phyloP scores from a whole-genome alignment of 495 filamentous ascomycete species.

The Aspergillus leporis region DNA sequence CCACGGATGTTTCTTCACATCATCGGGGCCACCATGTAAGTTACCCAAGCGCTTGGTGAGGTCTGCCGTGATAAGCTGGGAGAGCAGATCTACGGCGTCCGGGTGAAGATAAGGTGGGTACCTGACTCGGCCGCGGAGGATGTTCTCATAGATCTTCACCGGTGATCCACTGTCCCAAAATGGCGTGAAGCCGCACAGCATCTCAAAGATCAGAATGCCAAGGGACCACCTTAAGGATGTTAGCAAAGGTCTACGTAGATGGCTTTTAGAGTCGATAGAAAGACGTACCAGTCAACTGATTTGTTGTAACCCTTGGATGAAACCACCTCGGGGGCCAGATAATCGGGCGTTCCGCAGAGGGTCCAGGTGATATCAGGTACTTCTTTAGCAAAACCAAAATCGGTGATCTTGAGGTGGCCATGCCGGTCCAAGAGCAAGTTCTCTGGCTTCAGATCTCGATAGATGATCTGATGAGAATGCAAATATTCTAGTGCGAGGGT shows the following conservation, averaged over 20 bases:
- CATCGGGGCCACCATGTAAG: slow-evolving; percentile 84
- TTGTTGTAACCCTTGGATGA: slow-evolving; percentile 98
- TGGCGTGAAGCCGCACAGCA: slow-evolving; percentile 97
- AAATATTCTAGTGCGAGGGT: slow-evolving; percentile 94
- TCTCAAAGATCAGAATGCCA: slow-evolving; percentile 98
- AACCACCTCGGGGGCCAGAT: slow-evolving; percentile 95
- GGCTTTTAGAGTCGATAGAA: not conserved
- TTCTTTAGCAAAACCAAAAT: slow-evolving; percentile 98
- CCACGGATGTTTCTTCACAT: slow-evolving; percentile 95
- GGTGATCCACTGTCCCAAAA: slow-evolving; percentile 98
- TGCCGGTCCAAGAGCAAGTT: slow-evolving; percentile 94
- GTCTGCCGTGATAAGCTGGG: slow-evolving; percentile 90
- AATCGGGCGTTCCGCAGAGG: slow-evolving; percentile 97
- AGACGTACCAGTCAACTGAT: slow-evolving; percentile 91
- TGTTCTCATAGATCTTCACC: slow-evolving; percentile 99
- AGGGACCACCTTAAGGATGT: slow-evolving; percentile 75
- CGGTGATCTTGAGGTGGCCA: slow-evolving; percentile 96
- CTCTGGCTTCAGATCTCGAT: slow-evolving; percentile 95
- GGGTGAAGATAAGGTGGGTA: slow-evolving; percentile 94
- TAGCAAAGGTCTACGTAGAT: not conserved
- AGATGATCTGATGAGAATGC: slow-evolving; percentile 94
- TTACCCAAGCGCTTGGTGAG: slow-evolving; percentile 95
- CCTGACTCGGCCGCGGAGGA: slow-evolving; percentile 88
- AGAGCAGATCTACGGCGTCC: slow-evolving; percentile 88
- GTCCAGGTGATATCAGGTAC: slow-evolving; percentile 99